Base-by-base conservation (phyloP, 1,284 basidiomycete species). In the Cryptococcus sp. region DNA sequence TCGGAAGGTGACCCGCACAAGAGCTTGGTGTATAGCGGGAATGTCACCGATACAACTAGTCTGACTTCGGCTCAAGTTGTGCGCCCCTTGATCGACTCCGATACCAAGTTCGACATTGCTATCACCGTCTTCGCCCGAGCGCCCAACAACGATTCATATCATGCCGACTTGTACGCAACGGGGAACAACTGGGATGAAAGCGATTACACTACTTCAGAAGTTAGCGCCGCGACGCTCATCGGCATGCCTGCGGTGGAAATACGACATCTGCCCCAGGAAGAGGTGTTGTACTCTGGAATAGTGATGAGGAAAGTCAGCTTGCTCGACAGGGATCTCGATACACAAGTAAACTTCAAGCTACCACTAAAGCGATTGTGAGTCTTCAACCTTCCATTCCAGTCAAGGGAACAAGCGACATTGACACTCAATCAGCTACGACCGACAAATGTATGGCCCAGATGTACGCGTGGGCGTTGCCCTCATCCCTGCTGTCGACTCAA, bases 301-400 rank as follows among this genome's bases (percentile, higher is more conserved):
- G 41, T 57, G 5, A 54, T 45, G 17, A 11, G 49, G 22, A 52
- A 52, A 16, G 45, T 61, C n/a, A 46, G 40, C 19, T 20, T 59
- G 15, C 48, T 22, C 46, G 61, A 58, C 15, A 52, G 59, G 41
- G 43, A 46, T 3, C 47, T 63, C 51, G 58, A 64, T 15, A 44
- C 39, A 7, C 50, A 40, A 4, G 20, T 67, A 17, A 47, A 52
- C 3, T 63, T 65, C 46, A 50, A 63, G 5, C 51, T 67, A 11
- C 65, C 65, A n/a, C 46, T 67, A 8, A 50, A 63, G 25, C 51
- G 63, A 54, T 67, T 67, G 65, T 67, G 49, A 58, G 64, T 52
- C 2, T n/a, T 13, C 8, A 46, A 46, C 2, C n/a, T n/a, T 20
- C 5, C 47, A 3, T 5, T 26, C 16, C 5, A 4, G 4, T 26